Evolutionary conservation across 164 flowering plant species (phyloP).

Genomic region (Kalanchoe fedtschenkoi): DNA sequence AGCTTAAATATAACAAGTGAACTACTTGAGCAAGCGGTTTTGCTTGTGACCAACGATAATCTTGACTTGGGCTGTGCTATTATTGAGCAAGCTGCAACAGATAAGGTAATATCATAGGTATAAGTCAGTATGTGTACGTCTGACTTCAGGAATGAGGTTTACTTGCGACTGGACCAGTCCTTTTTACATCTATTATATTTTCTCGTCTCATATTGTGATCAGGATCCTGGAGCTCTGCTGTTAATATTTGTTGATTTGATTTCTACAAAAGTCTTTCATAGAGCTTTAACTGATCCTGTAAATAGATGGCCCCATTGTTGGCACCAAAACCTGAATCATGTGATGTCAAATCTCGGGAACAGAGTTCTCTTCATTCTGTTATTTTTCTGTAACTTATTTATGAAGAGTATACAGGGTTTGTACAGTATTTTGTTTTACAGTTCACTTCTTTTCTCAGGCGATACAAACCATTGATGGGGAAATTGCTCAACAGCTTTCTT

Average conservation of each 20-base stretch:
- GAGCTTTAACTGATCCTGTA: no score
- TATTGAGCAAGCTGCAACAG: slow-evolving; percentile 93
- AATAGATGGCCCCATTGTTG: no score
- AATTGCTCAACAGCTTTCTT: slow-evolving; percentile 58
- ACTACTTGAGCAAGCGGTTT: slow-evolving; percentile 67
- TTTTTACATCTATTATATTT: neutral
- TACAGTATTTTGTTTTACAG: neutral
- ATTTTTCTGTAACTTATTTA: no score
- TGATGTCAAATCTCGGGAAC: no score
- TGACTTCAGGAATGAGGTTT: neutral
- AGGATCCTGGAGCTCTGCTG: neutral
- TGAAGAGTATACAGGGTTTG: neutral
- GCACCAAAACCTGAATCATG: no score
- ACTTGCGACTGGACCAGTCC: neutral
- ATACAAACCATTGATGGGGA: slow-evolving; percentile 80
- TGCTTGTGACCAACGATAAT: slow-evolving; percentile 85
- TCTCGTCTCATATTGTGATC: neutral
- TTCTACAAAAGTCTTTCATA: no score
- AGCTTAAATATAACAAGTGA: slow-evolving; percentile 45
- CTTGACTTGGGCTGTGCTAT: slow-evolving; percentile 91
- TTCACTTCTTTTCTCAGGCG: slow-evolving; percentile 37
- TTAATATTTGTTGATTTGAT: no score
- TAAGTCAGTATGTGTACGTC: neutral
- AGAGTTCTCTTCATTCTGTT: neutral
- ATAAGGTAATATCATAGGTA: slow-evolving; percentile 42